Evolutionary conservation across 2,329 filamentous ascomycete species (phyloP).

Genomic region (Trichoderma lentiforme): DNA sequence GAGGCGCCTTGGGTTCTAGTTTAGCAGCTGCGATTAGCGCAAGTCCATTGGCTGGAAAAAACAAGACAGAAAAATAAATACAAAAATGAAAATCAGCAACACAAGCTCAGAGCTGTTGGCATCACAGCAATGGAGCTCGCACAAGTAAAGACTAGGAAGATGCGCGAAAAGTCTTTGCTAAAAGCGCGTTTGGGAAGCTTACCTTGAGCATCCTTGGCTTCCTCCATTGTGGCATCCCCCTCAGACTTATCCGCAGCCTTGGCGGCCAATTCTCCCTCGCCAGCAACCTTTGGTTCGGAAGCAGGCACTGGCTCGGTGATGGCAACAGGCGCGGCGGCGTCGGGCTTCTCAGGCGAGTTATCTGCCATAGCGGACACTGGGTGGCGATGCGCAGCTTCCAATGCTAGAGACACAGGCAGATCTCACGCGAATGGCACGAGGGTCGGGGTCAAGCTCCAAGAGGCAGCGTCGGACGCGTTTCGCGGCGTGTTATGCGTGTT

Average conservation of each 20-base stretch:
- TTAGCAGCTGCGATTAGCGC: conserved; percentile 28
- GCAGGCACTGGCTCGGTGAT: conserved; percentile 31
- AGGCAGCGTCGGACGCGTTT: conserved; percentile 23
- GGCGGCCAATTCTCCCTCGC: conserved; percentile 24
- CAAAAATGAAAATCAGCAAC: not conserved
- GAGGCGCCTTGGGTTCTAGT: conserved; percentile 29
- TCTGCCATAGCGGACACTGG: conserved; percentile 37
- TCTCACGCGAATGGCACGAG: conserved; percentile 19
- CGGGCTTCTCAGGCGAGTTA: conserved; percentile 36
- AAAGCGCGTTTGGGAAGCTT: conserved; percentile 23
- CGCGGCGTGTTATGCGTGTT: conserved; percentile 25
- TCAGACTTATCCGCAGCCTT: conserved; percentile 25
- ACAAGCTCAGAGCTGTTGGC: not conserved
- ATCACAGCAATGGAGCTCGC: not conserved
- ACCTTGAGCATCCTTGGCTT: conserved; percentile 32
- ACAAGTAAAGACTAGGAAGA: not conserved
- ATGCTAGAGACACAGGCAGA: conserved; percentile 9
- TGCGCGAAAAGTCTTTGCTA: conserved; percentile 14
- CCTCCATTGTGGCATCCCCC: conserved; percentile 28
- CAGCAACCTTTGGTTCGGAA: conserved; percentile 24
- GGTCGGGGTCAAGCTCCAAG: conserved; percentile 15
- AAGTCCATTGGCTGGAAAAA: not conserved
- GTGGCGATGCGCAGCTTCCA: conserved; percentile 24
- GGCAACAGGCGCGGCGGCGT: conserved; percentile 32
- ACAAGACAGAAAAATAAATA: not conserved